Evolutionary conservation across 2,329 filamentous ascomycete genomes (phyloP).

Genomic region (Pseudodiploospora longispora): DNA sequence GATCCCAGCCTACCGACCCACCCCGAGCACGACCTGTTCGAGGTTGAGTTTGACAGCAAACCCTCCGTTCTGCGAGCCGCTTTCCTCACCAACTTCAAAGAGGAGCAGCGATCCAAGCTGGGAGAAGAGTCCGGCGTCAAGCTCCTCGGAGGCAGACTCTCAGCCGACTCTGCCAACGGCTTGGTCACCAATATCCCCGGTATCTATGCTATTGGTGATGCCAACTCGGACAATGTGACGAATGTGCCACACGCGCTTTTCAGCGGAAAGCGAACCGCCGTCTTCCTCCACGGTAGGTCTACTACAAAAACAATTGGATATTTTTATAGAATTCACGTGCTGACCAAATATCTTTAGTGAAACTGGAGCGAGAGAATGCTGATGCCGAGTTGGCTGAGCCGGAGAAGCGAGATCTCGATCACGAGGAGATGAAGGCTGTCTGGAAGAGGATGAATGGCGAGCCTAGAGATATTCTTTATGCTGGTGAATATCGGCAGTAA

Average conservation of each 20-base stretch:
- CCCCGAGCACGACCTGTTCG: constrained; percentile 47
- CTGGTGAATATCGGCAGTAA: constrained; percentile 31
- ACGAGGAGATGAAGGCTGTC: constrained; percentile 30
- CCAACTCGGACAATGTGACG: constrained; percentile 50
- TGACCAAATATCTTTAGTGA: constrained; percentile 18
- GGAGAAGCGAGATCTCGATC: constrained; percentile 13
- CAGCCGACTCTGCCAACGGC: constrained; percentile 30
- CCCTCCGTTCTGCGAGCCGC: constrained; percentile 37
- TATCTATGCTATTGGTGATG: constrained; percentile 52
- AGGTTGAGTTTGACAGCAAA: constrained; percentile 43
- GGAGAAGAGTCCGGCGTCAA: constrained; percentile 39
- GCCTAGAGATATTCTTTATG: constrained; percentile 35
- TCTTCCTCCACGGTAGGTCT: constrained; percentile 47
- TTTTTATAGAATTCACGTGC: background rate
- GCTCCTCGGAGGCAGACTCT: constrained; percentile 36
- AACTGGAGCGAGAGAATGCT: constrained; percentile 33
- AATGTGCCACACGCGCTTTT: constrained; percentile 56
- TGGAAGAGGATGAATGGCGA: constrained; percentile 39
- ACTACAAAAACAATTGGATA: constrained; percentile 2
- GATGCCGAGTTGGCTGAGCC: constrained; percentile 23
- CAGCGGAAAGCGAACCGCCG: constrained; percentile 49
- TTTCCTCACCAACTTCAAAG: constrained; percentile 42
- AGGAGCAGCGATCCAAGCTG: constrained; percentile 39
- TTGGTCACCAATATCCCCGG: constrained; percentile 44
- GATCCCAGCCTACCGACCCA: constrained; percentile 35